Evolutionary conservation across 768 basidiomycete species (phyloP), one percentile per base, ranked within the genome.

Genomic region (Leccinum sublutescens): DNA sequence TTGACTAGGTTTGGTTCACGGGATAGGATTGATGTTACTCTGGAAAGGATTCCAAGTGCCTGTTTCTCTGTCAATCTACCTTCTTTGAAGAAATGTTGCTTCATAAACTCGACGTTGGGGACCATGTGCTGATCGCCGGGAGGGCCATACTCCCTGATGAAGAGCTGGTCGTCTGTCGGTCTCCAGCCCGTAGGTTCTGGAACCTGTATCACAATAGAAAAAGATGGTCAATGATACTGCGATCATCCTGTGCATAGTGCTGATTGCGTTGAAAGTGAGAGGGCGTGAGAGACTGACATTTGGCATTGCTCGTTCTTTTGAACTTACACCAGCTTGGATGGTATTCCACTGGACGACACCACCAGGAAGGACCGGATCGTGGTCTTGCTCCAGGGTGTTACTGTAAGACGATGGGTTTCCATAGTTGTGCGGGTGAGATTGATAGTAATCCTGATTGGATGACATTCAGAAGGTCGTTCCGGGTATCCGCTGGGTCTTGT

Each of bases 31-130:
- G 84, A 80, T 4, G 86, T 87, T 5, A 85, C 82, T 68, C 81
- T 79, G 33, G 85, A 78, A 23, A 98, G 73, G 61, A 98, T 95
- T 29, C 27, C 27, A 8, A 96, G 69, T 0, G 95, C 95, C 73
- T 97, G 93, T 10, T 82, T 79, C 68, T 96, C 93, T 0, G 86
- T 89, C 66, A 97, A 69, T 17, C 89, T 76, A 0, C 95, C 95
- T 70, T 96, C 94, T 12, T 83, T 79, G 72, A 91, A 87, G 76
- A 98, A 96, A 74, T 98, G 95, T 54, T 88, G 82, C 74, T 89
- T 93, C 59, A 98, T 78, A 72, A 89, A 92, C 1, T 82, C 81
- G 55, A 87, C 82, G 68, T 93, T 91, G 19, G 93, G 89, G 62
- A 85, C 84, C 55, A 75, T 74, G 36, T 82, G 76, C 29, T 56